Base-by-base conservation (phyloP, 1,139 yeast species). In the Yamadazyma dushanensis region DNA sequence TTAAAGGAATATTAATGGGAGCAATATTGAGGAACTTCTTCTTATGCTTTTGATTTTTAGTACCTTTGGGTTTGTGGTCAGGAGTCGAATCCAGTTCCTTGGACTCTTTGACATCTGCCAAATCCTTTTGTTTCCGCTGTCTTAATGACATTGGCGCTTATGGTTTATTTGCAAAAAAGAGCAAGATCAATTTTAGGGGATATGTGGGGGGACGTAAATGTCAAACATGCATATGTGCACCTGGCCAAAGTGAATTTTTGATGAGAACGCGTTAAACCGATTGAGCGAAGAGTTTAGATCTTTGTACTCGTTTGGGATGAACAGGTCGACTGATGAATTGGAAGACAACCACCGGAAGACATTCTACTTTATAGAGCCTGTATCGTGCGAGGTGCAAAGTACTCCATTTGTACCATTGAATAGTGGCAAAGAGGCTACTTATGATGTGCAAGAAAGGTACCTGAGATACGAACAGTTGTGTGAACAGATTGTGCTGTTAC, bases 1-100 rank as follows among this genome's bases (percentile, higher is more conserved):
- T 52, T 38, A 78, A 46, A 1, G 90, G 86, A 1, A 80, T 75
- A 26, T 63, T 58, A 30, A 78, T 50, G 0, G 85, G 83, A 0
- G 83, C 78, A 37, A 70, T 54, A 41, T 70, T 56, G 31, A 68
- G 39, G 21, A 49, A 43, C 14, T 34, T 39, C 16, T 33, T 28
- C 16, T 26, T 32, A 3, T 11, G 3, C 5, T 32, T 26, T n/a
- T 17, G 7, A 10, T n/a, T 13, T 4, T n/a, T 21, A 3, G 33
- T 11, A 4, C 16, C 23, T 14, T 22, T 21, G 24, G n/a, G n/a
- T 3, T 15, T 15, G 6, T 10, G 11, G 11, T 4, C 11, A 5
- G 26, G 4, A 3, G 27, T 8, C 10, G 20, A 13, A 8, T 6
- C 18, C 7, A 8, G 11, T 5, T 25, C 27, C 14, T 11, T n/a